Conservation (phyloP, 805 yeast genomes). For the Monosporozyma solicola region DNA sequence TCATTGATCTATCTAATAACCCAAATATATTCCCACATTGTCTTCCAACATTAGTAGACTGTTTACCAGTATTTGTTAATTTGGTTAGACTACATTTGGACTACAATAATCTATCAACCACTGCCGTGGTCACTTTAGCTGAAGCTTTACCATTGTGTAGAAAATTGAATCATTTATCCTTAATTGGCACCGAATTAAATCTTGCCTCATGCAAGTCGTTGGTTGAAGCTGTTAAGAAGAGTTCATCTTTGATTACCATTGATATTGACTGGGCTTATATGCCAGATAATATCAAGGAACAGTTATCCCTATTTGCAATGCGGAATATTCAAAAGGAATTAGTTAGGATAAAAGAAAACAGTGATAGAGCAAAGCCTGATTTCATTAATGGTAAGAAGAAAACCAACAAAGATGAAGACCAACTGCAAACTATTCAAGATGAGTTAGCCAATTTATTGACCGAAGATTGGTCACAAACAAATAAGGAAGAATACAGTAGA, state of each 20-base stretch:
- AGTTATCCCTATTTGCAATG: slow-evolving; percentile 69
- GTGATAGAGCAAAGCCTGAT: neutral
- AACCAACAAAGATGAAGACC: slow-evolving; percentile 26
- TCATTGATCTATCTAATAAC: slow-evolving; percentile 73
- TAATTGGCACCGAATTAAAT: slow-evolving; percentile 59
- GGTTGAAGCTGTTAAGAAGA: slow-evolving; percentile 54
- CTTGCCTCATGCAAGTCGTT: slow-evolving; percentile 55
- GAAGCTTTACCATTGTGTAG: slow-evolving; percentile 65
- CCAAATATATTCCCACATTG: slow-evolving; percentile 57
- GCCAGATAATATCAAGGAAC: slow-evolving; percentile 51
- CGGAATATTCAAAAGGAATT: slow-evolving; percentile 64
- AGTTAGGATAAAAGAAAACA: slow-evolving; percentile 11
- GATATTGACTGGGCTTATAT: slow-evolving; percentile 55
- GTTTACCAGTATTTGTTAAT: slow-evolving; percentile 59
- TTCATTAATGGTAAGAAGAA: neutral
- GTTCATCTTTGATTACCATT: slow-evolving; percentile 52
- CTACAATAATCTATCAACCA: slow-evolving; percentile 48
- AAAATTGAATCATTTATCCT: slow-evolving; percentile 53
- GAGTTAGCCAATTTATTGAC: slow-evolving; percentile 35
- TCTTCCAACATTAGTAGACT: slow-evolving; percentile 43
- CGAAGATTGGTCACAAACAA: slow-evolving; percentile 21
- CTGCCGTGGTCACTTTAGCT: slow-evolving; percentile 52
- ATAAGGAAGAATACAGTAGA: slow-evolving; percentile 19
- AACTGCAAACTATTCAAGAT: slow-evolving; percentile 53
- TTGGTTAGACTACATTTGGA: slow-evolving; percentile 65